Conservation (phyloP, 495 filamentous ascomycete species). For the Penicillium ucsense region DNA sequence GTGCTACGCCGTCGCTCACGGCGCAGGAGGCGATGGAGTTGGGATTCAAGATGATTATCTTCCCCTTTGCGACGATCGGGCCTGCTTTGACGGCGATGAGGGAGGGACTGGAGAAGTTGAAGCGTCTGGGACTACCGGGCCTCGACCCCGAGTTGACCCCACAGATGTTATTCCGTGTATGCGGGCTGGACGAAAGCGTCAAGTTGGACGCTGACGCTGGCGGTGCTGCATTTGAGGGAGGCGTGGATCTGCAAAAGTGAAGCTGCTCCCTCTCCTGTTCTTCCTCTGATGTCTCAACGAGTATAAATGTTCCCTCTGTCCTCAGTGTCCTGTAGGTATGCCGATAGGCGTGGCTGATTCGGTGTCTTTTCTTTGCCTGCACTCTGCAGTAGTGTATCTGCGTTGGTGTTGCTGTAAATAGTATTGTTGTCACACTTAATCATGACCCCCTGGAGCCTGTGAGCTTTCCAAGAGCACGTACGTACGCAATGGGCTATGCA, state of each 20-base stretch:
- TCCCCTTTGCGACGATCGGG: slow-evolving; percentile 43
- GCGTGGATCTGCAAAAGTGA: slow-evolving; percentile 22
- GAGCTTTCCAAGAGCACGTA: too few relatives aligned
- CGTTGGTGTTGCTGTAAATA: slow-evolving; percentile 8
- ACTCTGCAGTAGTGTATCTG: too few relatives aligned
- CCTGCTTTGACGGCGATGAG: slow-evolving; percentile 44
- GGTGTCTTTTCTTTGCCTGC: not conserved
- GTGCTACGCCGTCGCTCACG: slow-evolving; percentile 50
- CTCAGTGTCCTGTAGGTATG: too few relatives aligned
- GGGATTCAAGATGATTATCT: slow-evolving; percentile 58
- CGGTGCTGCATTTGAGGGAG: slow-evolving; percentile 37
- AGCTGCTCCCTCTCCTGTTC: not conserved
- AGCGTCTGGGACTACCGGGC: slow-evolving; percentile 37
- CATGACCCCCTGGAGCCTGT: too few relatives aligned
- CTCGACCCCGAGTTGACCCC: slow-evolving; percentile 38
- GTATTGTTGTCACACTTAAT: slow-evolving; percentile 7
- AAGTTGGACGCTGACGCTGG: slow-evolving; percentile 48
- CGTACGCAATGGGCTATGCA: too few relatives aligned
- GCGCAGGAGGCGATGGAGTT: slow-evolving; percentile 47
- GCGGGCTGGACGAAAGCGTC: slow-evolving; percentile 49
- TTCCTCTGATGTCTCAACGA: not conserved
- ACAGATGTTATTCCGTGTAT: slow-evolving; percentile 47
- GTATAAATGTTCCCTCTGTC: too few relatives aligned
- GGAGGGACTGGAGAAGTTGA: slow-evolving; percentile 39
- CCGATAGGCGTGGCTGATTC: not conserved